phyloP scores from a whole-genome alignment of 371 early-diverging fungal species.

The Apophysomyces variabilis region DNA sequence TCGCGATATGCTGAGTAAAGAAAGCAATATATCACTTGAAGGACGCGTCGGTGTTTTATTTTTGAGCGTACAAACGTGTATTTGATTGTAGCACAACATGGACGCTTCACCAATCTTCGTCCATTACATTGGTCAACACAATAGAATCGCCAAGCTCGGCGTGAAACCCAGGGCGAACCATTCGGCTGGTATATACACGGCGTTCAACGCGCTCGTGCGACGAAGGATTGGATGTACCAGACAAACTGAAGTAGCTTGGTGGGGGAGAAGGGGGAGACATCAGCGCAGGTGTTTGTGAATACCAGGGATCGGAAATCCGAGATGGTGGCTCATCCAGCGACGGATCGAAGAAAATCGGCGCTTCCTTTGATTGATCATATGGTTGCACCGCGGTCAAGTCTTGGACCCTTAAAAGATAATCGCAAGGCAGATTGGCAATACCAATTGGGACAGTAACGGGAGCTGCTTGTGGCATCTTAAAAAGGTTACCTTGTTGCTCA shows the following conservation, averaged over 20 bases:
- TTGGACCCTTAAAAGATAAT: constrained; percentile 41
- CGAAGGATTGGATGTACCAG: background rate
- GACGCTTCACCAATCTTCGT: background rate
- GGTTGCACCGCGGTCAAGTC: constrained; percentile 35
- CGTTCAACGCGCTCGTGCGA: constrained; percentile 19
- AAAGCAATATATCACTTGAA: too few species aligned
- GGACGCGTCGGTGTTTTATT: too few species aligned
- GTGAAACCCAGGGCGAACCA: constrained; percentile 30
- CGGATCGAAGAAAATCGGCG: constrained; percentile 42
- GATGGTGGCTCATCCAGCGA: constrained; percentile 34
- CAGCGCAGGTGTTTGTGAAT: constrained; percentile 22
- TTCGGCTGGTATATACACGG: constrained; percentile 19
- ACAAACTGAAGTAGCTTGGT: constrained; percentile 37
- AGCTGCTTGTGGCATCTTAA: constrained; percentile 2
- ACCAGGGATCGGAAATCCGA: constrained; percentile 18
- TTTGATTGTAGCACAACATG: too few species aligned
- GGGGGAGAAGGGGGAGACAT: constrained; percentile 28
- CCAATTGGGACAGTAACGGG: constrained; percentile 57
- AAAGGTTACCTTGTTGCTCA: constrained; percentile 2
- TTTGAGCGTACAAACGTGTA: too few species aligned
- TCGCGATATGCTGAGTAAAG: too few species aligned
- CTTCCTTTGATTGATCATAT: constrained; percentile 32
- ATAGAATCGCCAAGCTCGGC: constrained; percentile 28
- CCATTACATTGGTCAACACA: background rate
- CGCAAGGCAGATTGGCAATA: constrained; percentile 93